phyloP scores from a whole-genome alignment of 2,329 filamentous ascomycete genomes.

The Fusarium albosuccineum region DNA sequence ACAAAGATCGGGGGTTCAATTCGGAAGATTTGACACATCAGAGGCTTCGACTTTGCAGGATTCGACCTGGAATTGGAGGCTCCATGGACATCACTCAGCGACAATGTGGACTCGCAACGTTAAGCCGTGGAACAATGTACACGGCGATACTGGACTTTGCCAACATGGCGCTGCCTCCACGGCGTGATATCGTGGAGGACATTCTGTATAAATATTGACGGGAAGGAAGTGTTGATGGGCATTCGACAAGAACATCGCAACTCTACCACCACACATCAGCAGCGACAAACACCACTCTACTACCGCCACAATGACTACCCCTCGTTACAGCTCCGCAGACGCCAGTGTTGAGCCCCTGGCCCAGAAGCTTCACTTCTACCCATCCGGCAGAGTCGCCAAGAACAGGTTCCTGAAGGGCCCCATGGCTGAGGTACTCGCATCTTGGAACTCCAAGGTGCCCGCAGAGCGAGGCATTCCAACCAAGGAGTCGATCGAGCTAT shows the following conservation, averaged over 20 bases:
- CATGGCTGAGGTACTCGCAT: slow-evolving; percentile 74
- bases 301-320: slow-evolving; percentile 22
- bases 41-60: too few relatives aligned
- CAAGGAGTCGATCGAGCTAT: slow-evolving; percentile 64
- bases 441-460: slow-evolving; percentile 67
- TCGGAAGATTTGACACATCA: too few relatives aligned
- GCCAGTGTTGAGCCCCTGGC: slow-evolving; percentile 50
- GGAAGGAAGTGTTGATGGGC: neutral
- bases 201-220: slow-evolving; percentile 13
- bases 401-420: slow-evolving; percentile 76
- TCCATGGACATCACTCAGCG: too few relatives aligned
- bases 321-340: slow-evolving; percentile 36
- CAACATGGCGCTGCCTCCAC: neutral
- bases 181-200: neutral
- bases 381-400: slow-evolving; percentile 62
- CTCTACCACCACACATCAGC: neutral
- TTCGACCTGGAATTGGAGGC: too few relatives aligned
- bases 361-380: slow-evolving; percentile 60
- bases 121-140: neutral
- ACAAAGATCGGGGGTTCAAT: too few relatives aligned
- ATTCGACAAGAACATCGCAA: neutral
- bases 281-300: neutral
- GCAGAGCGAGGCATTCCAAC: slow-evolving; percentile 61
- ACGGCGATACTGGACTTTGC: slow-evolving; percentile 2
- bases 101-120: too few relatives aligned